A percentile compares a stretch with the other conserved stretches of the same genome.
phyloP scores from a whole-genome alignment of 2,329 filamentous ascomycete genomes.

The Dactylellina parvicollis region DNA sequence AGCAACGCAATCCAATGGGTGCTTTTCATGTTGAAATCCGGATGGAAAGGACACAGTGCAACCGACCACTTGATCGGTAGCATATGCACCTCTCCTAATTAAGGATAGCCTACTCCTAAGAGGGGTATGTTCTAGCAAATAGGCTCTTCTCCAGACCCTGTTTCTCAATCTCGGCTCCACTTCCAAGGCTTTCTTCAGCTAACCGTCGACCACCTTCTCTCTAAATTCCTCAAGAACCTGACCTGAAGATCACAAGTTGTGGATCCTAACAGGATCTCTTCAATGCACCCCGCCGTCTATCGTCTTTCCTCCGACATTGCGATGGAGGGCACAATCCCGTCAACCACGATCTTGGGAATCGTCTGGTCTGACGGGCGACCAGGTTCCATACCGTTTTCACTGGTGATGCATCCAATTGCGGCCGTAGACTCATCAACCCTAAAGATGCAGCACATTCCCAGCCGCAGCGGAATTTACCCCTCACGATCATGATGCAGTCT shows the following conservation, averaged over 20 bases:
- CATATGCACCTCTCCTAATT: conserved; percentile 36
- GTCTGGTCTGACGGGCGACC: conserved; percentile 11
- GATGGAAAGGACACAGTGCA: background rate
- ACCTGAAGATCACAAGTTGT: conserved; percentile 32
- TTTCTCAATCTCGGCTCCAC: conserved; percentile 26
- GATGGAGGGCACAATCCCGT: conserved; percentile 46
- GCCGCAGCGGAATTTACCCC: conserved; percentile 35
- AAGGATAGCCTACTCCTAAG: conserved; percentile 15
- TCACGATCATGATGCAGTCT: conserved; percentile 38
- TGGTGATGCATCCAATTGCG: conserved; percentile 23
- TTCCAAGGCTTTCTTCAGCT: conserved; percentile 52
- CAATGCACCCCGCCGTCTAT: conserved; percentile 26
- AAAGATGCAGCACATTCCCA: conserved; percentile 30
- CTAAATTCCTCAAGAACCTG: conserved; percentile 1
- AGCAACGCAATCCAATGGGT: conserved; percentile 27
- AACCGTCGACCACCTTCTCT: conserved; percentile 14
- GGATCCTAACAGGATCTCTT: conserved; percentile 24
- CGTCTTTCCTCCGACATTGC: conserved; percentile 39
- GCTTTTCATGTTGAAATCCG: background rate
- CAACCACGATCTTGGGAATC: conserved; percentile 42
- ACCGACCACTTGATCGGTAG: conserved; percentile 9
- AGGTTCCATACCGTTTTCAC: conserved; percentile 15
- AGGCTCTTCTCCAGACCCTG: conserved; percentile 39
- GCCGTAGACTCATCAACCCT: conserved; percentile 26
- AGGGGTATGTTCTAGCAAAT: conserved; percentile 29